Base-by-base conservation (phyloP, 176 grass and related monocot species). In the Ensete ventricosum region DNA sequence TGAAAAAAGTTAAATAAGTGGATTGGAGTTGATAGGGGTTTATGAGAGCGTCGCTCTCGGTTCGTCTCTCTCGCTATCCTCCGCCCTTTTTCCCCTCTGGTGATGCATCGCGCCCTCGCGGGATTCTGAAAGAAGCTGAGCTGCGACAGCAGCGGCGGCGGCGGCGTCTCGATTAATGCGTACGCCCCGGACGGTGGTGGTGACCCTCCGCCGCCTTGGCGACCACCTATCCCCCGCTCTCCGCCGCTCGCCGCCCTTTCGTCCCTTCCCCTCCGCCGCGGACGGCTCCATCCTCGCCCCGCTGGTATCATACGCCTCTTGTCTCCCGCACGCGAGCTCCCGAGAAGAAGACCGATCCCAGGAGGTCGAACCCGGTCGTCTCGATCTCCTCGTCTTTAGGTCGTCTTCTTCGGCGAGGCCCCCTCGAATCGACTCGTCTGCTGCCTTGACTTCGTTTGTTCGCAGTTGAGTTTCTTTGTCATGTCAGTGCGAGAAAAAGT, bases 161-260 rank as follows among this genome's bases (percentile, higher is more conserved):
- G 70, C 81, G 26, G 71, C 55, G 71, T 21, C 10, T 13, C n/a
- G 50, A 2, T 54, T 11, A 55, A 27, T 92, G 86, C 73, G 86
- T 89, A 82, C 77, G 80, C 67, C 80, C 80, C 25, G 75, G 80
- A 53, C 52, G 77, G 82, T 79, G 57, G 72, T 29, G 77, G 74
- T 69, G 54, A 71, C 16, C 11, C 58, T 13, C 62, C 74, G 14
- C 53, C 64, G 55, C 73, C 74, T 52, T 53, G 74, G 52, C 82
- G n/a, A 65, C n/a, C 48, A 10, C 34, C 75, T 77, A n/a, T 52
- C 59, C 20, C 5, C 53, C 54, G 34, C 62, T 57, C 9, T 20
- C 82, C 19, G 20, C 73, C 49, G 53, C 68, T 52, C 55, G 2
- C 0, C 13, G 43, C 81, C 54, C 60, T 64, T 50, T 57, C 58